These are phyloP conservation scores for Globisporangium camurandrum DNA, from an alignment of 352 stramenopile genomes.

Conservation along the genomic window DNA sequence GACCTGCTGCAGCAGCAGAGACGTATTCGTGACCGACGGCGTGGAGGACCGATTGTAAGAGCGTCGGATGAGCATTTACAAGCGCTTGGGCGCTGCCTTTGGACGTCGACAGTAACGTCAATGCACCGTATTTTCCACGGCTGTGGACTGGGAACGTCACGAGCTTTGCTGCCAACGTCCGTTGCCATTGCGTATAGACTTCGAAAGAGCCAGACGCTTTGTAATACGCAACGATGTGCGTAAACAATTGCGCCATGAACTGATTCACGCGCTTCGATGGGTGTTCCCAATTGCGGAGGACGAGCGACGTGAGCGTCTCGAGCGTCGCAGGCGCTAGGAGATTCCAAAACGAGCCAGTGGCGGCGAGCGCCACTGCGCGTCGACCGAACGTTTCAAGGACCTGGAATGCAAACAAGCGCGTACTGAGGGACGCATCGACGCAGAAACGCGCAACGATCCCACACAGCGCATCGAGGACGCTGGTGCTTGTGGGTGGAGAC, in stretches of 20 bases:
- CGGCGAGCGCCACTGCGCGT: constrained; percentile 36
- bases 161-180: constrained; percentile 31
- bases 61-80: constrained; percentile 28
- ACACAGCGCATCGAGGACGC: constrained; percentile 51
- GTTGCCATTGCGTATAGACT: constrained; percentile 49
- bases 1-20: constrained; percentile 47
- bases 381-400: constrained; percentile 72
- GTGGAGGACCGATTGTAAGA: constrained; percentile 51
- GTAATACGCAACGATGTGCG: constrained; percentile 61
- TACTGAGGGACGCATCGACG: constrained; percentile 51
- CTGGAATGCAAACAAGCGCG: constrained; percentile 74
- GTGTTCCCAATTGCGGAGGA: constrained; percentile 82
- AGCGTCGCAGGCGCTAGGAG: constrained; percentile 29
- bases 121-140: constrained; percentile 60
- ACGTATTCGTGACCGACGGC: constrained; percentile 71
- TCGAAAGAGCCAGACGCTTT: constrained; percentile 22
- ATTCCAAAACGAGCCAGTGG: no score
- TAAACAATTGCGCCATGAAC: constrained; percentile 80
- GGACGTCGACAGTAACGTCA: constrained; percentile 44
- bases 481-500: constrained; percentile 6
- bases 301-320: constrained; percentile 34
- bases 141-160: constrained; percentile 52
- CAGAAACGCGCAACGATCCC: constrained; percentile 41
- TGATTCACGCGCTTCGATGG: constrained; percentile 82
- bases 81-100: constrained; percentile 37